Evolutionary conservation across 2,329 filamentous ascomycete genomes (phyloP).

Genomic region (Graphilbum fragrans): DNA sequence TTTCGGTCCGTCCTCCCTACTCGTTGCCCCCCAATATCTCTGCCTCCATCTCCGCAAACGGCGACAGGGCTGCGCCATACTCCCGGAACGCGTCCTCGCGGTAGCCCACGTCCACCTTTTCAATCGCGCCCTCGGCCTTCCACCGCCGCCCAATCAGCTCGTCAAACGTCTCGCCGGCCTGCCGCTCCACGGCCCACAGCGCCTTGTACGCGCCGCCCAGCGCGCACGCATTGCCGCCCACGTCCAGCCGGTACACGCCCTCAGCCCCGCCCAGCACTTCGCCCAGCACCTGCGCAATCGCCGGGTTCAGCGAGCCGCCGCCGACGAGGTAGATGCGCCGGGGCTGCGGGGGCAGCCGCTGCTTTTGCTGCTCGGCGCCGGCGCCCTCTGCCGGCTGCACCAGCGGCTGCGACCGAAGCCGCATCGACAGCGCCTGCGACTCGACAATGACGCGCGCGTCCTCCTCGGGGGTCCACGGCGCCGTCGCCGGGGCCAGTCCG

Average conservation of each 20-base stretch:
- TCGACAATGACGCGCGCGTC: conserved; percentile 85
- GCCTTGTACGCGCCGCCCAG: conserved; percentile 93
- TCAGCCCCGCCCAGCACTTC: conserved; percentile 82
- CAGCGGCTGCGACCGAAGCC: conserved; percentile 69
- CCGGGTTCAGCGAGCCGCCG: conserved; percentile 78
- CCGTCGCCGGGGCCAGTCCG: conserved; percentile 25
- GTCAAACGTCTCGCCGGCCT: conserved; percentile 63
- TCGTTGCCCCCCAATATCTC: conserved; percentile 42
- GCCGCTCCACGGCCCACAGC: conserved; percentile 74
- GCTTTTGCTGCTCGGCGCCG: not conserved
- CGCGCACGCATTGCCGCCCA: conserved; percentile 90
- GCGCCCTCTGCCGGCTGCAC: conserved; percentile 32
- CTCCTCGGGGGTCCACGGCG: conserved; percentile 25
- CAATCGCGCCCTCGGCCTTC: conserved; percentile 73
- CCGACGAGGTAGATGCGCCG: conserved; percentile 88
- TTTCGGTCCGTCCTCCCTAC: conserved; percentile 10
- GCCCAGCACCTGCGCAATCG: conserved; percentile 74
- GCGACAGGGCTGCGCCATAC: conserved; percentile 66
- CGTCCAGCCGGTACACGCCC: conserved; percentile 85
- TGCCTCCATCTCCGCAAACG: conserved; percentile 66
- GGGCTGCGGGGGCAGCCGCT: conserved; percentile 64
- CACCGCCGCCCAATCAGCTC: conserved; percentile 74
- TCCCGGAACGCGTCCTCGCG: conserved; percentile 58
- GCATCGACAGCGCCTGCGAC: conserved; percentile 86
- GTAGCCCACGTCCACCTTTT: conserved; percentile 75